These are phyloP conservation scores for Xylariales sp. DNA, from an alignment of 2,329 filamentous ascomycete genomes.

Conservation along the genomic window DNA sequence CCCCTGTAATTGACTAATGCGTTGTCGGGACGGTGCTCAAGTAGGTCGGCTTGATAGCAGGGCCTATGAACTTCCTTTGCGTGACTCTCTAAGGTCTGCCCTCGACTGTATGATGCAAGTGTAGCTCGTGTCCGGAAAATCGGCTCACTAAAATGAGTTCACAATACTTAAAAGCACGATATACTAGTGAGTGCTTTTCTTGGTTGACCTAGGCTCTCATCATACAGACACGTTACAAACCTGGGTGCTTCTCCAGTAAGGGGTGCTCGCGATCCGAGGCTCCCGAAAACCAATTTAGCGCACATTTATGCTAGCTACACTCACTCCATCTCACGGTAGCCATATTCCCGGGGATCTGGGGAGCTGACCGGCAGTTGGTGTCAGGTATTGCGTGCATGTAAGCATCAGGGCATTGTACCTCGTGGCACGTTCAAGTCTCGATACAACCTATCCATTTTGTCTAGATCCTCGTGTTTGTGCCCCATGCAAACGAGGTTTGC, in stretches of 20 bases:
- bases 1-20: background rate
- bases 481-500: constrained; percentile 2
- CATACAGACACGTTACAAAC: constrained; percentile 1
- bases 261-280: constrained; percentile 17
- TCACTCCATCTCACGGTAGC: constrained; percentile 28
- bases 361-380: constrained; percentile 36
- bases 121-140: background rate
- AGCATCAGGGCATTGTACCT: constrained; percentile 26
- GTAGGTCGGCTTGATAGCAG: background rate
- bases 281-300: constrained; percentile 28
- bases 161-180: background rate
- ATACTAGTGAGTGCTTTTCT: background rate
- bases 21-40: background rate
- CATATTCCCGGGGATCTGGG: constrained; percentile 36
- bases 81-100: background rate
- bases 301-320: constrained; percentile 19
- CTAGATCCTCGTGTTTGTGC: constrained; percentile 6
- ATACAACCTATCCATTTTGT: constrained; percentile 11
- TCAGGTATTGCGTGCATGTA: constrained; percentile 35
- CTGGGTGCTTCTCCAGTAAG: background rate
- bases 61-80: background rate
- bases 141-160: background rate
- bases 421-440: constrained; percentile 18
- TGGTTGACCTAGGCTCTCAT: background rate
- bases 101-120: background rate